Percentiles rank a stretch among this genome's conserved stretches.
Conservation (phyloP, 345 rosid genomes). For the Salix brachista region DNA sequence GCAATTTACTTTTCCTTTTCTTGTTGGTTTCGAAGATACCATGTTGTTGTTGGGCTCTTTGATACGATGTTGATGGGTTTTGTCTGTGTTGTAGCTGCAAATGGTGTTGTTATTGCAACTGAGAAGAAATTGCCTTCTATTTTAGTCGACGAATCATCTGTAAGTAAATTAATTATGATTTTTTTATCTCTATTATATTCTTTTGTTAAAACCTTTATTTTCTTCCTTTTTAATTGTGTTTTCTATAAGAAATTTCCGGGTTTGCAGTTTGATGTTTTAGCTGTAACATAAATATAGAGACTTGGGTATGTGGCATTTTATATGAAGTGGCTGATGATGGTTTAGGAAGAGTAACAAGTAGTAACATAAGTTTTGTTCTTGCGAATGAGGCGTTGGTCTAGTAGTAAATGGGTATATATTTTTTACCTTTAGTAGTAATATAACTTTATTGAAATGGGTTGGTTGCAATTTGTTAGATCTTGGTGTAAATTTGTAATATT, state of each 20-base stretch:
- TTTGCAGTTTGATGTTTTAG: not conserved
- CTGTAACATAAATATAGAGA: not conserved
- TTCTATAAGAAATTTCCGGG: not conserved
- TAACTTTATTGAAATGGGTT: not conserved
- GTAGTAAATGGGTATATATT: not conserved
- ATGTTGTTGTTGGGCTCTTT: not conserved
- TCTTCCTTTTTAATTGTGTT: not conserved
- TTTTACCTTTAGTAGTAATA: not conserved
- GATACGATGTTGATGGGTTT: not conserved
- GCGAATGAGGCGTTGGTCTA: not conserved
- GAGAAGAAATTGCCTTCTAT: constrained; percentile 94
- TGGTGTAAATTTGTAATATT: not conserved
- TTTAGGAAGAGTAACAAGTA: not conserved
- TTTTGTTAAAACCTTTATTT: not conserved
- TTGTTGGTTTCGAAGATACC: not conserved
- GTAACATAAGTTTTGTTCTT: not conserved
- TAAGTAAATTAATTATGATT: constrained; percentile 30
- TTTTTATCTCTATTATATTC: not conserved
- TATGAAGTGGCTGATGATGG: not conserved
- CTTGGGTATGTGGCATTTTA: not conserved
- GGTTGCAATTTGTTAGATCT: not conserved
- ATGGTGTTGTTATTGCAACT: constrained; percentile 89
- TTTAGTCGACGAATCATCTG: constrained; percentile 88
- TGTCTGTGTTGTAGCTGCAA: constrained; percentile 55
- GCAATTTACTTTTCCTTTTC: not conserved